Evolutionary conservation across 2,329 filamentous ascomycete species (phyloP), one percentile per base, ranked within the genome.

Genomic region (Parastagonospora avenae): DNA sequence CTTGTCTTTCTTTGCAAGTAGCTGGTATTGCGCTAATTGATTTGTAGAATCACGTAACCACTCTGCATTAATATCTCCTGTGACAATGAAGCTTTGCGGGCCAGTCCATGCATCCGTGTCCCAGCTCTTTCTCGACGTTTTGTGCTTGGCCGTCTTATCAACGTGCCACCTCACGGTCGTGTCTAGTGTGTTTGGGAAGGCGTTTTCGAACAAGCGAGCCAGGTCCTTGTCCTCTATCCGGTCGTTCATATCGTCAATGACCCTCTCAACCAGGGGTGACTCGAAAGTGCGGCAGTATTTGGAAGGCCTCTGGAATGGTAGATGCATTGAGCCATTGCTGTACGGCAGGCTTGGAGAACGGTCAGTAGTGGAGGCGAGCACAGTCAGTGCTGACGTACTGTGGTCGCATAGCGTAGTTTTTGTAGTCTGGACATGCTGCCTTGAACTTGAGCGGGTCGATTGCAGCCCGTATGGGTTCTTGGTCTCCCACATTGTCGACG

Each of bases 11-110:
- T 86, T 90, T 2, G 92, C 89, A 19, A 99, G 79, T 0, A 84
- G 78, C 70, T 97, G 93, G 69, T 99, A 99, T 46, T 94, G 92
- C 2, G 88, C 85, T 45, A 99, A 77, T 74, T 99, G 94, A 74
- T 97, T 97, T 9, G 92, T 95, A 9, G 91, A 95, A 74, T 96
- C 91, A 44, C 92, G 86, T 42, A 96, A 78, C 92, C 92, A 96
- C 73, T 96, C 91, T 0, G 92, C 92, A 64, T 95, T 90, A 70
- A 96, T 96, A 63, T 96, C 91, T 43, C 91, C 91, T 0, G 91
- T 96, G 42, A 96, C 95, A 59, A 97, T 88, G 71, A 97, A 97
- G 9, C 89, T 92, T 67, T 97, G 93, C 0, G 90, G 80, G 0
- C 92, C 92, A 60, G 89, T 80, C 92, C 92, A 97, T 4, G 84